phyloP scores from a whole-genome alignment of 2,329 filamentous ascomycete genomes.

The Ophiosphaerella korrae region DNA sequence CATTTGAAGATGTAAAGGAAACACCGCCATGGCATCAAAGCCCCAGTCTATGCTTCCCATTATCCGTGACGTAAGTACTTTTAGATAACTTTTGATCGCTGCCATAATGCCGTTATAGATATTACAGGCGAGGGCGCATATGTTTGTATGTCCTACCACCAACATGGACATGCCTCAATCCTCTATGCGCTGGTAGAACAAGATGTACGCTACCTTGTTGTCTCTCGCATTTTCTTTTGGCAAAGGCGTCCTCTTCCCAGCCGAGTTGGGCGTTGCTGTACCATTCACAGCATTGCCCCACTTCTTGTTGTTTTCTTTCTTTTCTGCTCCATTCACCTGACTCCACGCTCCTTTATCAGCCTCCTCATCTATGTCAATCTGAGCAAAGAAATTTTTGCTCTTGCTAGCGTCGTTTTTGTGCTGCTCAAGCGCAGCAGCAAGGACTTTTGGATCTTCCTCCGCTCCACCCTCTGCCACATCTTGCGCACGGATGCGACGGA shows the following conservation, averaged over 20 bases:
- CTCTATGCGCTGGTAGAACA: slow-evolving; percentile 85
- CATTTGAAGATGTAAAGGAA: slow-evolving; percentile 6
- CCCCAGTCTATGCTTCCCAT: slow-evolving; percentile 3
- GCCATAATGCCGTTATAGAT: neutral
- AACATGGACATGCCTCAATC: slow-evolving; percentile 23
- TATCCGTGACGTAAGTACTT: slow-evolving; percentile 14
- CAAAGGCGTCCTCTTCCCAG: slow-evolving; percentile 59
- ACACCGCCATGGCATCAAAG: neutral
- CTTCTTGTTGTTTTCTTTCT: slow-evolving; percentile 63
- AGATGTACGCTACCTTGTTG: slow-evolving; percentile 94
- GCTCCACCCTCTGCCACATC: slow-evolving; percentile 86
- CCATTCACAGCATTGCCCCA: slow-evolving; percentile 72
- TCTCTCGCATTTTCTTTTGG: slow-evolving; percentile 69
- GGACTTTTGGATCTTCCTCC: slow-evolving; percentile 76
- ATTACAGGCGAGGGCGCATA: slow-evolving; percentile 5
- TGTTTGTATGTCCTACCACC: slow-evolving; percentile 1
- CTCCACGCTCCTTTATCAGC: slow-evolving; percentile 78
- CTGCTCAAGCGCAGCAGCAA: slow-evolving; percentile 68
- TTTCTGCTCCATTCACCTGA: slow-evolving; percentile 72
- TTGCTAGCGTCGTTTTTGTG: slow-evolving; percentile 63
- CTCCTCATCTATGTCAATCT: slow-evolving; percentile 61
- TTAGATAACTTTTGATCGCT: slow-evolving; percentile 14
- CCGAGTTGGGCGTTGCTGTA: slow-evolving; percentile 58
- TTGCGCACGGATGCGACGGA: slow-evolving; percentile 81
- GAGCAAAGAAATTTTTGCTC: slow-evolving; percentile 76